Evolutionary conservation across 139 green algal genomes (phyloP).

Genomic region (Picochlorum sp.): DNA sequence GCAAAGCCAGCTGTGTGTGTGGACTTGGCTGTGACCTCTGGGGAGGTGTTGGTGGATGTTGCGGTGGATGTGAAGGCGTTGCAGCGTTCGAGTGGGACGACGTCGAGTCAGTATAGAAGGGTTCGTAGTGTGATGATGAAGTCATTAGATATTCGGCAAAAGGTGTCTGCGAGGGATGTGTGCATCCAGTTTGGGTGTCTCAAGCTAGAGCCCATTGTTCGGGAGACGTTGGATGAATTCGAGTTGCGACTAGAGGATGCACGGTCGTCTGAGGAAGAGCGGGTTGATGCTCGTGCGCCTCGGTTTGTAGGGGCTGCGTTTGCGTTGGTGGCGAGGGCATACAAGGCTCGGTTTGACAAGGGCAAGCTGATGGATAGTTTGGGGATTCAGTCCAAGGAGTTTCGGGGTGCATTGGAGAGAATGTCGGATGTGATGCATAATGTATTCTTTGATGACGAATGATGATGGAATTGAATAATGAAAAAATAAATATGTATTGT

Average conservation of each 20-base stretch:
- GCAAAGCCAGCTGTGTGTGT: constrained; percentile 25
- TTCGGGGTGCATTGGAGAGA: background rate
- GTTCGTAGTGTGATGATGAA: constrained; percentile 16
- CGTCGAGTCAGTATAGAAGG: constrained; percentile 16
- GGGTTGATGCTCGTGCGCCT: constrained; percentile 9
- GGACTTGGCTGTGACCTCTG: constrained; percentile 12
- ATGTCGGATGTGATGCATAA: background rate
- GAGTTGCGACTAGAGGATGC: constrained; percentile 13
- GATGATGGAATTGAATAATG: no score
- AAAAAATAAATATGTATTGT: no score
- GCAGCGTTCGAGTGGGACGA: background rate
- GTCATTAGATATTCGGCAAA: constrained; percentile 8
- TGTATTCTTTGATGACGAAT: background rate
- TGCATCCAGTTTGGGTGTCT: constrained; percentile 27
- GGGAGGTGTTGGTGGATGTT: background rate
- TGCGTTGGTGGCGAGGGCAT: constrained; percentile 17
- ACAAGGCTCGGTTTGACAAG: constrained; percentile 24
- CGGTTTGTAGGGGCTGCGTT: constrained; percentile 23
- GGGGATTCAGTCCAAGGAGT: constrained; percentile 16
- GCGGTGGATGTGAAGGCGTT: constrained; percentile 2
- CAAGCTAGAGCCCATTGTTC: constrained; percentile 11
- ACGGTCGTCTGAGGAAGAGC: background rate
- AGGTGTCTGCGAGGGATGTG: constrained; percentile 15
- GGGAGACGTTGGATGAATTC: constrained; percentile 11
- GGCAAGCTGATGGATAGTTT: constrained; percentile 12